These are phyloP conservation scores for Yamadazyma spencermartinsiae DNA, from an alignment of 1,139 yeast species.

Conservation along the genomic window DNA sequence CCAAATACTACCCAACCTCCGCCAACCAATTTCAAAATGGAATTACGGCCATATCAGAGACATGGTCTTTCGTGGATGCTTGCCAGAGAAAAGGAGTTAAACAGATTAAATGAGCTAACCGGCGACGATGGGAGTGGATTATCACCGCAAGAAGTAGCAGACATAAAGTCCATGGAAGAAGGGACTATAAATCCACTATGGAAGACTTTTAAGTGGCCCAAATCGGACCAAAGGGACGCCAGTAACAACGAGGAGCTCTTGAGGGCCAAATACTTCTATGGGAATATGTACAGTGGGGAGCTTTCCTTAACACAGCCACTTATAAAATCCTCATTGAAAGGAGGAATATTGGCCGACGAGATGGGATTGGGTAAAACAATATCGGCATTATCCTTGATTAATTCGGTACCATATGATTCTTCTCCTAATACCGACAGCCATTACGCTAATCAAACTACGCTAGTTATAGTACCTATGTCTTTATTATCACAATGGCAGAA, in stretches of 20 bases:
- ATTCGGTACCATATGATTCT: slow-evolving; percentile 58
- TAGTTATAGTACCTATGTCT: slow-evolving; percentile 90
- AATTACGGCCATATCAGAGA: slow-evolving; percentile 69
- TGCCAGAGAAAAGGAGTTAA: slow-evolving; percentile 58
- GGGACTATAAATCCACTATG: slow-evolving; percentile 82
- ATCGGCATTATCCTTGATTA: slow-evolving; percentile 72
- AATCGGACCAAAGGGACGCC: slow-evolving; percentile 24
- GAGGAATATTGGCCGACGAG: slow-evolving; percentile 96
- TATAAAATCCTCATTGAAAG: slow-evolving; percentile 56
- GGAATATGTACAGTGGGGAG: slow-evolving; percentile 82
- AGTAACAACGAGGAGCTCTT: slow-evolving; percentile 7
- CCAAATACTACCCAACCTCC: slow-evolving; percentile 67
- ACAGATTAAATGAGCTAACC: slow-evolving; percentile 34
- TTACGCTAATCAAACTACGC: slow-evolving; percentile 72
- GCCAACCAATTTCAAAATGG: slow-evolving; percentile 49
- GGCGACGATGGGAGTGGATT: slow-evolving; percentile 18
- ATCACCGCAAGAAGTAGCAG: slow-evolving; percentile 30
- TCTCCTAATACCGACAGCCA: slow-evolving; percentile 5
- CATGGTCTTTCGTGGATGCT: slow-evolving; percentile 87
- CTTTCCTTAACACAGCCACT: slow-evolving; percentile 69
- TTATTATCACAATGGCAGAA: slow-evolving; percentile 87
- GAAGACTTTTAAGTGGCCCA: slow-evolving; percentile 80
- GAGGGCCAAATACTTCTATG: slow-evolving; percentile 53
- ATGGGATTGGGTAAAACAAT: slow-evolving; percentile 97
- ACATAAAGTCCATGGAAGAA: slow-evolving; percentile 33